Conservation (phyloP, 768 basidiomycete genomes). For the Cystobasidium tubakii region DNA sequence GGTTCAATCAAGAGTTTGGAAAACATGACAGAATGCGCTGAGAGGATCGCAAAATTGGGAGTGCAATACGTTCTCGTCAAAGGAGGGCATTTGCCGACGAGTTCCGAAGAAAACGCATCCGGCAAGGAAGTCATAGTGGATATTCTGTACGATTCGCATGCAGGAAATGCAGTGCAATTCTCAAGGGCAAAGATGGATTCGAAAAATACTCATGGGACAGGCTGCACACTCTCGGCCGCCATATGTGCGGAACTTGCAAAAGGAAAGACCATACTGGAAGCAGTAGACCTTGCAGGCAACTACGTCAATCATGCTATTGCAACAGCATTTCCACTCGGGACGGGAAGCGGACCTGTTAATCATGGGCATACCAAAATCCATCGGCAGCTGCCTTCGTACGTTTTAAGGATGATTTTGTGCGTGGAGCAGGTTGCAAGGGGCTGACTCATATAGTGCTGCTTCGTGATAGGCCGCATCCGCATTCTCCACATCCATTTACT, state of each 20-base stretch:
- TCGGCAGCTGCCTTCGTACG: conserved; percentile 58
- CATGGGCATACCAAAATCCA: conserved; percentile 63
- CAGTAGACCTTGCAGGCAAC: conserved; percentile 58
- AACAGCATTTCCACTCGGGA: conserved; percentile 62
- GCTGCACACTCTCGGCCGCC: conserved; percentile 82
- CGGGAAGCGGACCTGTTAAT: conserved; percentile 77
- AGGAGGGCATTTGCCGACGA: conserved; percentile 65
- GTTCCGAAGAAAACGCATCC: conserved; percentile 45
- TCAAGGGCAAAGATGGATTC: conserved; percentile 51
- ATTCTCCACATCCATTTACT: conserved; percentile 57
- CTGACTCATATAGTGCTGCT: too few species aligned
- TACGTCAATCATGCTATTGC: conserved; percentile 72
- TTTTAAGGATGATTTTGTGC: conserved; percentile 43
- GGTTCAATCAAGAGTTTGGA: conserved; percentile 38
- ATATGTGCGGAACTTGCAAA: conserved; percentile 63
- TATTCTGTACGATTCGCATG: conserved; percentile 54
- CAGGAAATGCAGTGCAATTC: background rate
- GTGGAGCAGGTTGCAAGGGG: too few species aligned
- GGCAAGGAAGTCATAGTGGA: conserved; percentile 58
- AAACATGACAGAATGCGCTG: conserved; percentile 60
- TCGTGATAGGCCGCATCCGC: conserved; percentile 61
- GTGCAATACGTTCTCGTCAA: conserved; percentile 67
- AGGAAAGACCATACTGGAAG: conserved; percentile 57
- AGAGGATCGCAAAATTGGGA: conserved; percentile 55
- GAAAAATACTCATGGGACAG: conserved; percentile 79